These are phyloP conservation scores for Pisolithus albus DNA, from an alignment of 768 basidiomycete species.

Conservation along the genomic window DNA sequence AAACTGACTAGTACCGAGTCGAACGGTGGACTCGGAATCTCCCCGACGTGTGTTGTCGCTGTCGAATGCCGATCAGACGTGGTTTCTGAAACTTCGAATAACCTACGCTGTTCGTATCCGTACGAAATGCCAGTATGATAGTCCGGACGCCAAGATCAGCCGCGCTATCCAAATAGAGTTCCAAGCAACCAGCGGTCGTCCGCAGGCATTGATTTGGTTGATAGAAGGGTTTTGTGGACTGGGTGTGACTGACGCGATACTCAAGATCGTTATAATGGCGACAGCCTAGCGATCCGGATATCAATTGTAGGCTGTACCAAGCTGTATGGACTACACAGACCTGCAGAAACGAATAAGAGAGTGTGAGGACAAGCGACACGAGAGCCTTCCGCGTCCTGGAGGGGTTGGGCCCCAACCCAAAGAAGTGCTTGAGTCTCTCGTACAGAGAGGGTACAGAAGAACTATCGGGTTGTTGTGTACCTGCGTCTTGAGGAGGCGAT, in stretches of 20 bases:
- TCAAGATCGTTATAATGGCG: slow-evolving; percentile 44
- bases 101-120: slow-evolving; percentile 30
- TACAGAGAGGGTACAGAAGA: slow-evolving; percentile 11
- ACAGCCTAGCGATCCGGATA: slow-evolving; percentile 35
- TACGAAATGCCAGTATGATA: slow-evolving; percentile 53
- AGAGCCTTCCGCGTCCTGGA: slow-evolving; percentile 46
- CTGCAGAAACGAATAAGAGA: slow-evolving; percentile 48
- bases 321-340: slow-evolving; percentile 26
- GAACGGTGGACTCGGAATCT: slow-evolving; percentile 22
- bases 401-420: slow-evolving; percentile 51
- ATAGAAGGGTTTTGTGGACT: slow-evolving; percentile 36
- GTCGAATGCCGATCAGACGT: slow-evolving; percentile 11
- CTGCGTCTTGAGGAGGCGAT: slow-evolving; percentile 7
- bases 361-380: slow-evolving; percentile 45
- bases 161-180: slow-evolving; percentile 57
- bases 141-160: slow-evolving; percentile 38
- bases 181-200: slow-evolving; percentile 61
- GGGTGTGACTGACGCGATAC: slow-evolving; percentile 37
- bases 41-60: slow-evolving; percentile 20
- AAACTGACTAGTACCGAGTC: slow-evolving; percentile 17
- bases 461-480: slow-evolving; percentile 5
- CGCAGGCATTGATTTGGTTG: slow-evolving; percentile 59
- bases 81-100: not conserved
- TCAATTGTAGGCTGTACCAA: not conserved
- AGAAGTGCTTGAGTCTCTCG: slow-evolving; percentile 28